A percentile compares a stretch with the other conserved stretches of the same genome.
phyloP scores from a whole-genome alignment of 2,329 filamentous ascomycete genomes.

The Scytalidium sp. region DNA sequence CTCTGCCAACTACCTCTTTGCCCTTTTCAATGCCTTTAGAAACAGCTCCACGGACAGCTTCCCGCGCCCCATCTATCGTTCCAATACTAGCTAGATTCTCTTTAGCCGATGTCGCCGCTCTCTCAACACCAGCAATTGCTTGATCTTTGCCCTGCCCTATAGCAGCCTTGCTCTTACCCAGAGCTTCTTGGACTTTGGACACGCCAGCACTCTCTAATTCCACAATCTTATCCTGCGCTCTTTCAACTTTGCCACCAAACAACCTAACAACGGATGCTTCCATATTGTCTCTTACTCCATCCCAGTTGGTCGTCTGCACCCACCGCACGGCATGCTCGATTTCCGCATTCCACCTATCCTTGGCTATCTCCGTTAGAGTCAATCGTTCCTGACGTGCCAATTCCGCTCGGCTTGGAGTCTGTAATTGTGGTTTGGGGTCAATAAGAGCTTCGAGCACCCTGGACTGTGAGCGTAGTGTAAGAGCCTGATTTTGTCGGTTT shows the following conservation, averaged over 20 bases:
- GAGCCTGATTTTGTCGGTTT: constrained; percentile 59
- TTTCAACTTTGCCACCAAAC: constrained; percentile 25
- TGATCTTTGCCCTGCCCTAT: constrained; percentile 19
- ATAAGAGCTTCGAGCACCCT: constrained; percentile 50
- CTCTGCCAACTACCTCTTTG: constrained; percentile 34
- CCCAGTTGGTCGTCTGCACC: constrained; percentile 66
- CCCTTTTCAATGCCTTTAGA: constrained; percentile 29
- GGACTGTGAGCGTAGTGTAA: constrained; percentile 54
- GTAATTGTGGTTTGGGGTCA: constrained; percentile 43
- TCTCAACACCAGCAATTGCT: constrained; percentile 17
- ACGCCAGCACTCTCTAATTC: constrained; percentile 26
- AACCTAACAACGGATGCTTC: constrained; percentile 47
- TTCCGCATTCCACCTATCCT: constrained; percentile 77
- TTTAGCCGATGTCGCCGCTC: constrained; percentile 18
- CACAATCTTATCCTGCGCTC: constrained; percentile 24
- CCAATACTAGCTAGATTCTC: constrained; percentile 18
- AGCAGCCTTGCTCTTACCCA: constrained; percentile 35
- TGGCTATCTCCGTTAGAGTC: constrained; percentile 62
- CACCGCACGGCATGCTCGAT: constrained; percentile 63
- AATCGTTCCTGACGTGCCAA: constrained; percentile 49
- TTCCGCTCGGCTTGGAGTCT: constrained; percentile 49
- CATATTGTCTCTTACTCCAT: constrained; percentile 54
- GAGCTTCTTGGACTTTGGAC: constrained; percentile 32
- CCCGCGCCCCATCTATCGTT: constrained; percentile 35
- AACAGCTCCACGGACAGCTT: constrained; percentile 32